phyloP scores from a whole-genome alignment of 2,329 filamentous ascomycete species.

The Colletotrichum zoysiae region DNA sequence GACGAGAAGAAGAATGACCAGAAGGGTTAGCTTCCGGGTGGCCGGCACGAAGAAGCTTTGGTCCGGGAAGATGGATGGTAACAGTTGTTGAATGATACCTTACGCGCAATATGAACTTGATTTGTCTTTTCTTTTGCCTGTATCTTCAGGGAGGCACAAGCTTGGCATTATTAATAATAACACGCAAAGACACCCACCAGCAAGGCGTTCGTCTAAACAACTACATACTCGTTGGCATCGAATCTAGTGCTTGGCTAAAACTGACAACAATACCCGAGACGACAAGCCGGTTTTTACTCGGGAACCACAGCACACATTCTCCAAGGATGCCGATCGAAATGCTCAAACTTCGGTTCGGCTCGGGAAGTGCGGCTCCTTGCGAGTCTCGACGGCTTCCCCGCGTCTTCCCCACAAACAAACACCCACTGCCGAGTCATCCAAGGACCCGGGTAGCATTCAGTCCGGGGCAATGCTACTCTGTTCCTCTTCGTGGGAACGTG shows the following conservation, averaged over 20 bases:
- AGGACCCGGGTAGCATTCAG: background rate
- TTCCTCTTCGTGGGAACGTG: background rate
- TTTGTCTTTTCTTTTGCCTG: background rate
- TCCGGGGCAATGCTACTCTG: background rate
- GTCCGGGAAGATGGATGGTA: too few species aligned
- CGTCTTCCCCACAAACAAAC: constrained; percentile 19
- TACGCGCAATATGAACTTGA: background rate
- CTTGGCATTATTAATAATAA: too few species aligned
- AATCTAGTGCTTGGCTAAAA: background rate
- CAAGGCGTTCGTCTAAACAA: too few species aligned
- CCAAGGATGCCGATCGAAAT: too few species aligned
- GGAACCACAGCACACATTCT: background rate
- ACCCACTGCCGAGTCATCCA: background rate
- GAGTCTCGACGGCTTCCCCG: background rate
- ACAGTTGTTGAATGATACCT: background rate
- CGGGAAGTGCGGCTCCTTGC: background rate
- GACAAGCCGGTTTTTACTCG: too few species aligned
- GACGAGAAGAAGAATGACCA: constrained; percentile 70
- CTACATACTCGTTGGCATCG: background rate
- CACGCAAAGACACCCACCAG: background rate
- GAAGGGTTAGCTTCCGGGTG: background rate
- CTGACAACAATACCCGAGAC: background rate
- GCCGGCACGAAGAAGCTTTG: background rate
- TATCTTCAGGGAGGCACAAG: background rate
- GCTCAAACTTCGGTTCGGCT: constrained; percentile 4